These are phyloP conservation scores for Metschnikowia continentalis DNA, from an alignment of 805 yeast genomes.

Conservation along the genomic window DNA sequence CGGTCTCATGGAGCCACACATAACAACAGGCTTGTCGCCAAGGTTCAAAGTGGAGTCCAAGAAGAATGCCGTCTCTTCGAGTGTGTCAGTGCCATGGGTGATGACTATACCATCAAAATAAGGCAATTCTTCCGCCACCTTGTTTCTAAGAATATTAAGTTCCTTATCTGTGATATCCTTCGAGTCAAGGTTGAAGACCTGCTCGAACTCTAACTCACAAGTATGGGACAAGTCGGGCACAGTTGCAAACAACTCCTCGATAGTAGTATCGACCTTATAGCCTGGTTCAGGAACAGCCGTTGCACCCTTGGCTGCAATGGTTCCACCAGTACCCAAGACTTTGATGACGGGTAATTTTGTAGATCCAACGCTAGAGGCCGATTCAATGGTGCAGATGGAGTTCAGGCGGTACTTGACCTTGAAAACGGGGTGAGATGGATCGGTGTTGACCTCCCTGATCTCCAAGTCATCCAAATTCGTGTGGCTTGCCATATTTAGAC, in stretches of 20 bases:
- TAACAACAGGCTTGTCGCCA: conserved; percentile 50
- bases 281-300: conserved; percentile 50
- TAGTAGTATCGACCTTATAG: conserved; percentile 48
- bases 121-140: conserved; percentile 42
- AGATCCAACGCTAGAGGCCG: conserved; percentile 16
- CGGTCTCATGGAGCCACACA: conserved; percentile 76
- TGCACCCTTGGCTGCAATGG: conserved; percentile 52
- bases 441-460: conserved; percentile 23
- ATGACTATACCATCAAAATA: conserved; percentile 56
- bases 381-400: conserved; percentile 22
- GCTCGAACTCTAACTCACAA: conserved; percentile 59
- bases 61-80: conserved; percentile 66
- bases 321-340: conserved; percentile 57
- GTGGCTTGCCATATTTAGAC: neutral
- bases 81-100: conserved; percentile 70
- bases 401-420: conserved; percentile 33
- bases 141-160: conserved; percentile 42
- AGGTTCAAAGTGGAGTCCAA: conserved; percentile 45
- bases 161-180: conserved; percentile 49
- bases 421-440: conserved; percentile 30
- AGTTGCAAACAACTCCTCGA: conserved; percentile 31
- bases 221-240: conserved; percentile 54
- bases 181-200: conserved; percentile 58
- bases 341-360: conserved; percentile 34
- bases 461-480: conserved; percentile 9